Conservation (phyloP, 106 monocot species). For the Acorus calamus region DNA sequence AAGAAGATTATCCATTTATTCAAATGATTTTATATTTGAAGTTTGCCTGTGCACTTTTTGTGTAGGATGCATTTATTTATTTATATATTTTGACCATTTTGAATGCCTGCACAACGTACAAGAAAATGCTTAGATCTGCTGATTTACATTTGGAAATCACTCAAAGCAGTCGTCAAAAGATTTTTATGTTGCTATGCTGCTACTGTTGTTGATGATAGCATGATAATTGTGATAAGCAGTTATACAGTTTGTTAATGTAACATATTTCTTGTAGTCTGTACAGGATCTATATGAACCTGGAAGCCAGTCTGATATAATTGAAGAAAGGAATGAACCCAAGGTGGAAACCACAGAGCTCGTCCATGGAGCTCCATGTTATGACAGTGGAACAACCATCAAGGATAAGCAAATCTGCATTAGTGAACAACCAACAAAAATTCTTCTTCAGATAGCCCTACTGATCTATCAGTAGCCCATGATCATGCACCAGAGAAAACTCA, state of each 20-base stretch:
- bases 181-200: no score
- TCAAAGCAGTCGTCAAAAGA: no score
- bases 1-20: no score
- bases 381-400: slow-evolving; percentile 13
- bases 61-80: no score
- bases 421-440: background rate
- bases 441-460: background rate
- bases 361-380: slow-evolving; percentile 2
- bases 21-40: no score
- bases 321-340: slow-evolving; percentile 11
- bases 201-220: background rate
- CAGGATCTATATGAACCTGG: slow-evolving; percentile 16
- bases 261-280: background rate
- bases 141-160: no score
- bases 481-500: slow-evolving; percentile 3
- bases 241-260: background rate
- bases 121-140: no score
- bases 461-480: background rate
- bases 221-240: background rate
- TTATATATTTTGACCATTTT: no score
- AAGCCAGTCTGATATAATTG: slow-evolving; percentile 11
- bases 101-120: no score
- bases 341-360: slow-evolving; percentile 4
- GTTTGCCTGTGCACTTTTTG: no score
- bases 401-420: slow-evolving; percentile 2